A percentile compares a stretch with the other conserved stretches of the same genome.
phyloP scores from a whole-genome alignment of 208 protist species.

The Angomonas ambiguus region DNA sequence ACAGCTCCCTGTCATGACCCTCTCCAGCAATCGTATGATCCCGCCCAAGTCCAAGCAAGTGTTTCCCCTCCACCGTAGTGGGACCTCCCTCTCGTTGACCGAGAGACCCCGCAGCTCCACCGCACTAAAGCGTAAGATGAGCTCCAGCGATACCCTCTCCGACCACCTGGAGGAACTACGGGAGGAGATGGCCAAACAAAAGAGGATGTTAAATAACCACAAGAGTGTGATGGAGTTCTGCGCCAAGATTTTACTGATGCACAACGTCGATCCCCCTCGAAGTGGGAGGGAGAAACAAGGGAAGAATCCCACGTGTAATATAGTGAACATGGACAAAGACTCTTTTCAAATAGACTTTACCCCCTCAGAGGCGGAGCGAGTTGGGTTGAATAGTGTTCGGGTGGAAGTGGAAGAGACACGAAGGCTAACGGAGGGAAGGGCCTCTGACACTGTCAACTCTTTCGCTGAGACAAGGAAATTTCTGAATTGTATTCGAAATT shows the following conservation, averaged over 20 bases:
- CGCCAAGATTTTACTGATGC: not conserved
- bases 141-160: not conserved
- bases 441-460: not conserved
- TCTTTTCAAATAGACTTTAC: not conserved
- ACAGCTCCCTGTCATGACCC: not conserved
- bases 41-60: too few relatives aligned
- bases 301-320: not conserved
- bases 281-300: too few relatives aligned
- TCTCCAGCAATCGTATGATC: not conserved
- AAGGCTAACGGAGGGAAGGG: not conserved
- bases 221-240: not conserved
- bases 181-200: not conserved
- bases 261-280: not conserved
- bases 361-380: not conserved
- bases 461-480: not conserved
- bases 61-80: too few relatives aligned
- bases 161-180: not conserved
- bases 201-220: not conserved
- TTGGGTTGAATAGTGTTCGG: not conserved
- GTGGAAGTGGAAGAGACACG: not conserved
- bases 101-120: not conserved
- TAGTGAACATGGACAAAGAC: not conserved
- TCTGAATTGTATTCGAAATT: not conserved
- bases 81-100: too few relatives aligned
- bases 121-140: not conserved